These are phyloP conservation scores for Ophiostoma perfectum DNA, from an alignment of 2,329 filamentous ascomycete genomes.

Conservation along the genomic window DNA sequence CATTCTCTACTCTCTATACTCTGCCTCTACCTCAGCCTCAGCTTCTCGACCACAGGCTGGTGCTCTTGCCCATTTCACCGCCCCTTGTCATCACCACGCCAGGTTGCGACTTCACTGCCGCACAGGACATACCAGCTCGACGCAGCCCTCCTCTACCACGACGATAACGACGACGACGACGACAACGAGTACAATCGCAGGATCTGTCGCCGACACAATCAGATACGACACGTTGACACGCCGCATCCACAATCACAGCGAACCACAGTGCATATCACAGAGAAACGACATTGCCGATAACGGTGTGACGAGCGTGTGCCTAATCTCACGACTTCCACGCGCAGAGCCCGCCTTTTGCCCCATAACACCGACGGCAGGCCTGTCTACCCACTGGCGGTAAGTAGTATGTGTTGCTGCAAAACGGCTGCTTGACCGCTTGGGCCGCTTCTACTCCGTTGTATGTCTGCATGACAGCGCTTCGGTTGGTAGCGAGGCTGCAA, in stretches of 20 bases:
- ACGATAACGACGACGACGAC: neutral
- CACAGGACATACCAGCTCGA: neutral
- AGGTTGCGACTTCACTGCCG: neutral
- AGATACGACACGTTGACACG: neutral
- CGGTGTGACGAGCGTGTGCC: too few species aligned
- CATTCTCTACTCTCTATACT: neutral
- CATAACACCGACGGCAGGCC: too few species aligned
- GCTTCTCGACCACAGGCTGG: neutral
- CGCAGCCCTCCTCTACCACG: neutral
- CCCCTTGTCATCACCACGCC: neutral
- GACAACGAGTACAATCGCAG: neutral
- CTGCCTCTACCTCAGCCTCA: neutral
- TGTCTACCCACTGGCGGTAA: neutral
- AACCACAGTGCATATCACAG: neutral
- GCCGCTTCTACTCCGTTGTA: neutral
- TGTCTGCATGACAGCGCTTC: neutral
- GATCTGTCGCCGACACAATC: neutral
- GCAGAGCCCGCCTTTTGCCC: too few species aligned
- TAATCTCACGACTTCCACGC: too few species aligned
- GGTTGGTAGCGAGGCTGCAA: neutral
- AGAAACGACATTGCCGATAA: neutral
- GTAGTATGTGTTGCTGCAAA: neutral
- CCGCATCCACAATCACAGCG: too few species aligned
- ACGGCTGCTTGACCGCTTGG: neutral
- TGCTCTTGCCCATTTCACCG: neutral